Percentiles rank a stretch among this genome's conserved stretches.
Evolutionary conservation across 495 filamentous ascomycete species (phyloP).

Genomic region (Penicillium canescens): DNA sequence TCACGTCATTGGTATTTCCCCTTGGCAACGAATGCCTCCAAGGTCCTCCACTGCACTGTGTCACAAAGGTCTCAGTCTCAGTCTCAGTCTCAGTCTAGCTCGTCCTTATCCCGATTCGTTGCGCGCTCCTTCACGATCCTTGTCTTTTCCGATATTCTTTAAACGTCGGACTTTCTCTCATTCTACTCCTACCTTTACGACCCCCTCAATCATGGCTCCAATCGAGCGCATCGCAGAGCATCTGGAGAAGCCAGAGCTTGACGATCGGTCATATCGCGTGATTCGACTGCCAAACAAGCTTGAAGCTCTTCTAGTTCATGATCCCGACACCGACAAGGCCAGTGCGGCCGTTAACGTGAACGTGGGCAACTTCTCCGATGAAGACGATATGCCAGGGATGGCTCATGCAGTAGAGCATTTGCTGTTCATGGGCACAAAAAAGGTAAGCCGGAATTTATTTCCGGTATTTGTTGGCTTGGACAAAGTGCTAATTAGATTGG

Average conservation of each 20-base stretch:
- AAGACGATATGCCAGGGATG: constrained; percentile 88
- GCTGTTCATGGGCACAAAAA: constrained; percentile 98
- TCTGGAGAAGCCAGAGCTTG: constrained; percentile 83
- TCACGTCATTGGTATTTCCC: constrained; percentile 14
- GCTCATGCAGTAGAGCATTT: constrained; percentile 91
- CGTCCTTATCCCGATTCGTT: constrained; percentile 16
- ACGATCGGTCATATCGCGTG: constrained; percentile 87
- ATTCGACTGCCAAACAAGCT: constrained; percentile 83
- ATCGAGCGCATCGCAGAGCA: constrained; percentile 74
- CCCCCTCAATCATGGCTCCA: constrained; percentile 41
- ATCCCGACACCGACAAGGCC: constrained; percentile 94
- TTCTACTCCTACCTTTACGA: constrained; percentile 23
- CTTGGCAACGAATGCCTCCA: constrained; percentile 34
- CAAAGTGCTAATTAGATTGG: constrained; percentile 13
- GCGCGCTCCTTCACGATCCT: constrained; percentile 8
- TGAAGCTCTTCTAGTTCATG: constrained; percentile 93
- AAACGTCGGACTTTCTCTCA: constrained; percentile 19
- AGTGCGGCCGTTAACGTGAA: constrained; percentile 94
- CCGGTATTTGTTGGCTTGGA: neutral
- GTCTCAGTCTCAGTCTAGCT: constrained; percentile 26
- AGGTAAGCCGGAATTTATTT: constrained; percentile 49
- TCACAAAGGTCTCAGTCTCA: constrained; percentile 30
- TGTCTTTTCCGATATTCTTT: constrained; percentile 19
- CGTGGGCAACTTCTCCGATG: constrained; percentile 92
- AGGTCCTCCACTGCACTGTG: constrained; percentile 43